These are phyloP conservation scores for Inonotus hispidus DNA, from an alignment of 1,284 basidiomycete genomes.

Conservation along the genomic window DNA sequence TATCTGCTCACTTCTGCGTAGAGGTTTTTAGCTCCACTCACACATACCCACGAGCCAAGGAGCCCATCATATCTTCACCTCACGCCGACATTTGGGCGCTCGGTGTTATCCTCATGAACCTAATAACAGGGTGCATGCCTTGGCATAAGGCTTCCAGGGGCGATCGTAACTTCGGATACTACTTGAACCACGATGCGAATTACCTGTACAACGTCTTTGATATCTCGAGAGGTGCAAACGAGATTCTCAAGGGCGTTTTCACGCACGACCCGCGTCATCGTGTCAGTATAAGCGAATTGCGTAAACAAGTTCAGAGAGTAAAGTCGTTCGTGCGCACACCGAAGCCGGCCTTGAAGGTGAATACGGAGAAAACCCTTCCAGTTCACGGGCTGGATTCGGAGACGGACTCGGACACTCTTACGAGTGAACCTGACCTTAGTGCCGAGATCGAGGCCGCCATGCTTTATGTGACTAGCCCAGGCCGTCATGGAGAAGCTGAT, in stretches of 20 bases:
- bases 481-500: not conserved
- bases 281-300: constrained; percentile 66
- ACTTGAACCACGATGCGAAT: constrained; percentile 54
- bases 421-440: not conserved
- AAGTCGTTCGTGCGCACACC: not conserved
- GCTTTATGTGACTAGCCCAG: not conserved
- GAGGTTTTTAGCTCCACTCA: constrained; percentile 91
- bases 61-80: constrained; percentile 58
- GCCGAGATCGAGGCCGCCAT: not conserved
- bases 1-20: constrained; percentile 27
- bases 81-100: constrained; percentile 98
- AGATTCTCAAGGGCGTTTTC: constrained; percentile 63
- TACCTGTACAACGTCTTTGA: constrained; percentile 73
- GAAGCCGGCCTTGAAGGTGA: not conserved
- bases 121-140: constrained; percentile 92
- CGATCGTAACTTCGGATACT: constrained; percentile 69
- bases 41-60: constrained; percentile 54
- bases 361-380: not conserved
- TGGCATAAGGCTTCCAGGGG: constrained; percentile 85
- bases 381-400: not conserved
- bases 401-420: not conserved
- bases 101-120: constrained; percentile 93
- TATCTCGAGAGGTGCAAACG: constrained; percentile 66
- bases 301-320: constrained; percentile 47
- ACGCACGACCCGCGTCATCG: constrained; percentile 68